A percentile compares a stretch with the other conserved stretches of the same genome.
Evolutionary conservation across 2,329 filamentous ascomycete species (phyloP).

Genomic region (Fusarium nurragi): DNA sequence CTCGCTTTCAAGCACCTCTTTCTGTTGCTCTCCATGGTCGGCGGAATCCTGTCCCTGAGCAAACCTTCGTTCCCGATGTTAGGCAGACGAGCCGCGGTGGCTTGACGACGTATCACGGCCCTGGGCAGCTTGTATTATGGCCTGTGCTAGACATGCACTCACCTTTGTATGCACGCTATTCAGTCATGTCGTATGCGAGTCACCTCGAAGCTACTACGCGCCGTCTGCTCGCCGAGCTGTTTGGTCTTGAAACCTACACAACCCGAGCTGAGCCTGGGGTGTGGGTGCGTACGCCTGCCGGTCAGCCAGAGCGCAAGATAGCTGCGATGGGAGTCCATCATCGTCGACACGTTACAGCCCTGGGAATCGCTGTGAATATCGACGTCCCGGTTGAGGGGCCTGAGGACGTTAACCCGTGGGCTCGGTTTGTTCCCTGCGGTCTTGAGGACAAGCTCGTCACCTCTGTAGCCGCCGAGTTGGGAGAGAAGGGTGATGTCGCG

Average conservation of each 20-base stretch:
- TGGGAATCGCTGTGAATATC: slow-evolving; percentile 87
- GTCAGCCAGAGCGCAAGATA: slow-evolving; percentile 72
- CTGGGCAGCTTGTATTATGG: slow-evolving; percentile 92
- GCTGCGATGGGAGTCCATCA: slow-evolving; percentile 93
- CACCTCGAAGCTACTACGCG: slow-evolving; percentile 82
- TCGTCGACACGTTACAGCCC: slow-evolving; percentile 80
- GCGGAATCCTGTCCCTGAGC: slow-evolving; percentile 43
- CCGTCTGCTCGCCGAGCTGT: slow-evolving; percentile 64
- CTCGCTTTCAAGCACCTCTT: slow-evolving; percentile 56
- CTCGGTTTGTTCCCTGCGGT: slow-evolving; percentile 88
- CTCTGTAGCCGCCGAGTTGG: slow-evolving; percentile 69
- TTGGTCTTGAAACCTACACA: slow-evolving; percentile 66
- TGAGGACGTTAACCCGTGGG: slow-evolving; percentile 61
- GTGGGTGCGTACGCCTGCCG: slow-evolving; percentile 65
- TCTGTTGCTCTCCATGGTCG: slow-evolving; percentile 41
- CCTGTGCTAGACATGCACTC: slow-evolving; percentile 84
- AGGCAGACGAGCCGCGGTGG: slow-evolving; percentile 82
- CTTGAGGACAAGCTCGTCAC: slow-evolving; percentile 81
- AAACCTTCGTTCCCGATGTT: slow-evolving; percentile 65
- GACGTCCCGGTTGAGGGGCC: slow-evolving; percentile 62
- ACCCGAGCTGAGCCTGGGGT: slow-evolving; percentile 84
- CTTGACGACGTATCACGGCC: slow-evolving; percentile 93
- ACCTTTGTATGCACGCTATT: slow-evolving; percentile 64
- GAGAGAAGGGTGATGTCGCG: slow-evolving; percentile 19
- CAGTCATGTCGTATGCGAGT: slow-evolving; percentile 79